A percentile compares a stretch with the other conserved stretches of the same genome.
Evolutionary conservation across 1,284 basidiomycete genomes (phyloP).

Genomic region (Meira nashicola): DNA sequence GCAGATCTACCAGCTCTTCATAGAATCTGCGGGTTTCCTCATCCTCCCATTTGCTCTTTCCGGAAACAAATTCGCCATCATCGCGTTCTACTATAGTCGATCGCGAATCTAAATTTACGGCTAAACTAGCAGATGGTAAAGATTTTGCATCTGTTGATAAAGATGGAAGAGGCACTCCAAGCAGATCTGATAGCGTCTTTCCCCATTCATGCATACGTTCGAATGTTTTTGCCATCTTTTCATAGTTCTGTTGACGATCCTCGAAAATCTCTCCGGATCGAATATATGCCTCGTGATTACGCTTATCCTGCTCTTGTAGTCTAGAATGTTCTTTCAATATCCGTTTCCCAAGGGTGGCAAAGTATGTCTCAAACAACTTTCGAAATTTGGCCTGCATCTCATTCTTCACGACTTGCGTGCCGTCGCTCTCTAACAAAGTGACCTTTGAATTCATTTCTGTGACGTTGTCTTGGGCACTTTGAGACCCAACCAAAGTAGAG

Average conservation of each 20-base stretch:
- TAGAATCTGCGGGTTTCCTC: conserved; percentile 93
- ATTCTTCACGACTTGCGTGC: conserved; percentile 59
- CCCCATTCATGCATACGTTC: conserved; percentile 65
- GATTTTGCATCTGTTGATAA: conserved; percentile 68
- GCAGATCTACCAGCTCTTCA: conserved; percentile 85
- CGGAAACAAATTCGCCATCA: conserved; percentile 55
- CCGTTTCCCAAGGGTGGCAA: conserved; percentile 83
- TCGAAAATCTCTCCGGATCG: conserved; percentile 98
- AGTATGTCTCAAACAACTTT: conserved; percentile 88
- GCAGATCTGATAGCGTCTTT: conserved; percentile 73
- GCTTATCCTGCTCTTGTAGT: conserved; percentile 89
- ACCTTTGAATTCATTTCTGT: background rate
- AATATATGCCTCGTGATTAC: conserved; percentile 97
- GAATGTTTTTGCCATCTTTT: conserved; percentile 92
- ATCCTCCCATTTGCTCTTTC: conserved; percentile 83
- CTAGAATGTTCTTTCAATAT: conserved; percentile 85
- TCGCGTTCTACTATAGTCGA: conserved; percentile 56
- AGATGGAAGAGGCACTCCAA: conserved; percentile 72
- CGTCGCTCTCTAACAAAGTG: background rate
- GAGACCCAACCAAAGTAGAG: conserved; percentile 67
- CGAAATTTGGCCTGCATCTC: conserved; percentile 83
- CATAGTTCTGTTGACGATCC: conserved; percentile 94
- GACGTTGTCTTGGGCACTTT: conserved; percentile 58
- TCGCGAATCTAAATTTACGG: conserved; percentile 55
- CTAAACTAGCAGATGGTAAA: conserved; percentile 54